Conservation (phyloP, 768 basidiomycete genomes). For the Suillus brevipes region DNA sequence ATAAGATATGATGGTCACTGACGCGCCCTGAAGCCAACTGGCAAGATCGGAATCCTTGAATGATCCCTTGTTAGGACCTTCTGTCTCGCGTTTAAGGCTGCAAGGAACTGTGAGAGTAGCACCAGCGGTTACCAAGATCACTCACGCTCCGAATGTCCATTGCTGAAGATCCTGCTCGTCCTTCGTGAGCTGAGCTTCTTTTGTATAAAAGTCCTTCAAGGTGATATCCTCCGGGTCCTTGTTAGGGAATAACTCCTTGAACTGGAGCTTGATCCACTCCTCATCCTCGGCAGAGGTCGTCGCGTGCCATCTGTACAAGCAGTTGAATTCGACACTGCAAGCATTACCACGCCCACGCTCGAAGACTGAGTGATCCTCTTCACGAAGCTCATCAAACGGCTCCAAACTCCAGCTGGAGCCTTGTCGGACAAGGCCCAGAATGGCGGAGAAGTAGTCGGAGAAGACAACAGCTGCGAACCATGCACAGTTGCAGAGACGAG, state of each 20-base stretch:
- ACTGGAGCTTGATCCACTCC: conserved; percentile 58
- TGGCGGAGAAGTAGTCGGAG: conserved; percentile 80
- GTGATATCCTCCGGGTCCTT: conserved; percentile 51
- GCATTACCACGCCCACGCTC: conserved; percentile 82
- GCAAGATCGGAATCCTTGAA: conserved; percentile 78
- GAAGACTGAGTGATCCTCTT: conserved; percentile 60
- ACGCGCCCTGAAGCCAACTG: conserved; percentile 66
- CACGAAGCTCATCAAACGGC: conserved; percentile 74
- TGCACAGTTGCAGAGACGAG: conserved; percentile 73
- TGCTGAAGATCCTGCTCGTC: conserved; percentile 48
- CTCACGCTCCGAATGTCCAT: conserved; percentile 71
- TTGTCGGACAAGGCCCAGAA: conserved; percentile 74
- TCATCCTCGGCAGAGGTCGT: conserved; percentile 75
- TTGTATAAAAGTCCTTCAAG: conserved; percentile 50
- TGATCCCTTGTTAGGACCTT: conserved; percentile 35
- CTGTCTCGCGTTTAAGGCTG: conserved; percentile 60
- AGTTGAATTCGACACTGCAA: conserved; percentile 88
- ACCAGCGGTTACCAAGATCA: not conserved
- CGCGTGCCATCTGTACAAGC: conserved; percentile 83
- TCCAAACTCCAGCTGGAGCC: conserved; percentile 77
- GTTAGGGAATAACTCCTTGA: conserved; percentile 53
- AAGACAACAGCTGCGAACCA: conserved; percentile 83
- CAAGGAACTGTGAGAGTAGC: conserved; percentile 8
- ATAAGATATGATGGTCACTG: conserved; percentile 25
- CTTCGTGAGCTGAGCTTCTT: conserved; percentile 39